Conservation (phyloP, 2,329 filamentous ascomycete species). For the Verticillium longisporum region DNA sequence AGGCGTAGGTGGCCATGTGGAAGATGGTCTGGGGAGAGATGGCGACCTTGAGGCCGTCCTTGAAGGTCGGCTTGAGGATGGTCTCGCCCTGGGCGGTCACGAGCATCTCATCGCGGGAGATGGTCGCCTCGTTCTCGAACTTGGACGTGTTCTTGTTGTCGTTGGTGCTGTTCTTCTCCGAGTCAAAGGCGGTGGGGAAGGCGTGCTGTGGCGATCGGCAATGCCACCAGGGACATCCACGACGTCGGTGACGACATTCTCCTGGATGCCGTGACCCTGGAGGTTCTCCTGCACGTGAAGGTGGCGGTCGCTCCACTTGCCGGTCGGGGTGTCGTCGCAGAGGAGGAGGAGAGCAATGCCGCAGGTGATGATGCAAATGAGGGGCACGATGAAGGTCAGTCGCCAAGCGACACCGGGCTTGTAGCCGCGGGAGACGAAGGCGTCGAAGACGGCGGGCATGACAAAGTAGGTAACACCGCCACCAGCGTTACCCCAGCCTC, state of each 20-base stretch:
- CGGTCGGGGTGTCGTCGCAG: conserved; percentile 76
- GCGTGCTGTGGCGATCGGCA: conserved; percentile 24
- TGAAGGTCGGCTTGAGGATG: conserved; percentile 49
- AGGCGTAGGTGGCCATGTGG: conserved; percentile 50
- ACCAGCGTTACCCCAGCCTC: conserved; percentile 79
- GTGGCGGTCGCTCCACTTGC: conserved; percentile 71
- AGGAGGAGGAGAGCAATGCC: conserved; percentile 64
- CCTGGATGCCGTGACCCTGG: conserved; percentile 37
- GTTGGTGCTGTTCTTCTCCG: conserved; percentile 25
- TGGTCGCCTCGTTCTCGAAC: conserved; percentile 36
- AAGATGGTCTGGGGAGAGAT: conserved; percentile 48
- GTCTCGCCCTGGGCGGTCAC: conserved; percentile 47
- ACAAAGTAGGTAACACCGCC: conserved; percentile 90
- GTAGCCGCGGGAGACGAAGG: conserved; percentile 53
- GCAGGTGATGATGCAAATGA: conserved; percentile 63
- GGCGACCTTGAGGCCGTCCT: conserved; percentile 36
- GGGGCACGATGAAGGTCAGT: conserved; percentile 76
- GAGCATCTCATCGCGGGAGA: conserved; percentile 44
- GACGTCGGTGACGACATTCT: conserved; percentile 30
- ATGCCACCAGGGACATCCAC: conserved; percentile 45
- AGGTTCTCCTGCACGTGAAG: conserved; percentile 48
- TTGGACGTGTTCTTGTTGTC: conserved; percentile 26
- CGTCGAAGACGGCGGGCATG: conserved; percentile 86
- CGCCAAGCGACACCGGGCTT: conserved; percentile 69
- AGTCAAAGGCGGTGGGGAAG: conserved; percentile 20